Percentiles rank a stretch among this genome's conserved stretches.
phyloP scores from a whole-genome alignment of 2,329 filamentous ascomycete species.

The Chrysosporium queenslandicum region DNA sequence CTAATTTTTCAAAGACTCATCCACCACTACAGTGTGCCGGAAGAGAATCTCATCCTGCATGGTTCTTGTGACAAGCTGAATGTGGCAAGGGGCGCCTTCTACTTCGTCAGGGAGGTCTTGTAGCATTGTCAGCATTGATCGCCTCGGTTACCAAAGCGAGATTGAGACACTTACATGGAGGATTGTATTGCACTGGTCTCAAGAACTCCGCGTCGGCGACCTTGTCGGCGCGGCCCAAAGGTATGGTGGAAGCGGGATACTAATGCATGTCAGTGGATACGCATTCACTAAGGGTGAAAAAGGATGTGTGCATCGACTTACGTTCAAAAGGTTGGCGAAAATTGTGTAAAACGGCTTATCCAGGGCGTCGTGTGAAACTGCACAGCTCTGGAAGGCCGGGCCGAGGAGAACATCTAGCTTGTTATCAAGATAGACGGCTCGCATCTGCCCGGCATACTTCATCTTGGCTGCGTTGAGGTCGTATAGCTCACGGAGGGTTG shows the following conservation, averaged over 20 bases:
- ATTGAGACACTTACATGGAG: neutral
- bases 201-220: neutral
- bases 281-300: neutral
- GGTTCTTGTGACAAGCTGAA: neutral
- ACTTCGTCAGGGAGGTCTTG: neutral
- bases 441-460: neutral
- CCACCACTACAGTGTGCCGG: neutral
- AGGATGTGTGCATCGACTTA: neutral
- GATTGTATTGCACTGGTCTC: neutral
- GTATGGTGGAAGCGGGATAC: neutral
- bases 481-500: slow-evolving; percentile 1
- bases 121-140: neutral
- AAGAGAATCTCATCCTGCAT: neutral
- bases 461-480: neutral
- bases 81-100: neutral
- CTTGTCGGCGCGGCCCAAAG: neutral
- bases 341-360: neutral
- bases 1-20: neutral
- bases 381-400: neutral
- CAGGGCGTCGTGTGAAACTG: neutral
- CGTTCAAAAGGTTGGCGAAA: neutral
- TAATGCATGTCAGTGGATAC: neutral
- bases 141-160: too few relatives aligned
- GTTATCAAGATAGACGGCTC: neutral
- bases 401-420: neutral